A percentile compares a stretch with the other conserved stretches of the same genome.
These are phyloP conservation scores for Aphanomyces cochlioides DNA, from an alignment of 352 stramenopile species.

Conservation along the genomic window DNA sequence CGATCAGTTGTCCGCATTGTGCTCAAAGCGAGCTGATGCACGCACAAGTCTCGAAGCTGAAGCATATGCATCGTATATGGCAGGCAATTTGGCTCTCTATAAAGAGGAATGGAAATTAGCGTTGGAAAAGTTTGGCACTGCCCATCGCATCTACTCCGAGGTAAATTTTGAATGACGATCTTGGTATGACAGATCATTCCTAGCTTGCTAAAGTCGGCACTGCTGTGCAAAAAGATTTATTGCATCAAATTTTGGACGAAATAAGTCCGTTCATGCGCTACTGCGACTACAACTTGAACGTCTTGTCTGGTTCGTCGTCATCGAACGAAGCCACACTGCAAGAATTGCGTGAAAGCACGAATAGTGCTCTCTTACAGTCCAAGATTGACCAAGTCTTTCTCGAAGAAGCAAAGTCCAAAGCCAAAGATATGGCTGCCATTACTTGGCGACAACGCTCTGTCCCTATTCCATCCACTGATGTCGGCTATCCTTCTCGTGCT, in stretches of 20 bases:
- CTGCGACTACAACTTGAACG: slow-evolving; percentile 69
- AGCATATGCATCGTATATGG: slow-evolving; percentile 86
- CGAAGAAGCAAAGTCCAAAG: slow-evolving; percentile 81
- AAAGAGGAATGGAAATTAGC: slow-evolving; percentile 80
- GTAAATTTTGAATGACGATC: background rate
- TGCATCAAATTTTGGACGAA: slow-evolving; percentile 62
- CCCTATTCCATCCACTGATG: slow-evolving; percentile 63
- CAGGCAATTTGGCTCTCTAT: slow-evolving; percentile 84
- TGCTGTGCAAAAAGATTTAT: slow-evolving; percentile 75
- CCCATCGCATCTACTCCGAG: slow-evolving; percentile 80
- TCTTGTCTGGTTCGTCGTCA: slow-evolving; percentile 38
- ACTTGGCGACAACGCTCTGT: slow-evolving; percentile 78
- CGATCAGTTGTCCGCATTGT: slow-evolving; percentile 73
- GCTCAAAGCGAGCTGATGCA: slow-evolving; percentile 68
- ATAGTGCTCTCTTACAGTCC: slow-evolving; percentile 69
- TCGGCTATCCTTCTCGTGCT: slow-evolving; percentile 30
- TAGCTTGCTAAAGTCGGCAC: slow-evolving; percentile 69
- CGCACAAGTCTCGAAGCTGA: slow-evolving; percentile 85
- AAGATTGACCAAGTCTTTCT: slow-evolving; percentile 82
- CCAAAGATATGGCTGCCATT: slow-evolving; percentile 71
- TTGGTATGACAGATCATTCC: background rate
- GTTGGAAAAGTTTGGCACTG: slow-evolving; percentile 74
- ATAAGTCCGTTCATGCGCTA: slow-evolving; percentile 82
- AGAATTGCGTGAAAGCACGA: slow-evolving; percentile 42
- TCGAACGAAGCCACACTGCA: slow-evolving; percentile 36